Evolutionary conservation across 2,329 filamentous ascomycete genomes (phyloP), one percentile per base, ranked within the genome.

Genomic region (Colletotrichum higginsianum): DNA sequence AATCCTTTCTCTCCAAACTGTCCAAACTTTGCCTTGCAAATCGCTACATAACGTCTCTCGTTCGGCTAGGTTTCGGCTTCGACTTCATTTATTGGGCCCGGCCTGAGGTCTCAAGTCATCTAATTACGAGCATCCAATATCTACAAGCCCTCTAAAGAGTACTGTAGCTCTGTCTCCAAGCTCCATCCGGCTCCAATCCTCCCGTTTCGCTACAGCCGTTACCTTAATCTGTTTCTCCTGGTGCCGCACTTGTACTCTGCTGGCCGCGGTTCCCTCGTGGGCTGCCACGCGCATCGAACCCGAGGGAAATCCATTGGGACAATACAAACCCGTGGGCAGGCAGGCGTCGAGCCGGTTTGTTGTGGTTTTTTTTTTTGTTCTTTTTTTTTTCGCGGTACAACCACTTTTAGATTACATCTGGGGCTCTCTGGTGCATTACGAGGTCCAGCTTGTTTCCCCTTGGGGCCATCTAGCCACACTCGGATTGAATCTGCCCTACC

Each of bases 21-120:
- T 67, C 52, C 38, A 67, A n/a, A 63, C 52, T 55, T 26, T 64
- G 46, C 53, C 60, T 55, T 71, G 68, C 65, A 71, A 65, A 71
- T 71, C 68, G 65, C 65, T 71, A 65, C 68, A 71, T 64, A 71
- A 64, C 58, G 68, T 71, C 50, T 58, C 68, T 71, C 64, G 57
- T 62, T 67, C 58, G 68, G 52, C 65, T 65, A 65, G 52, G 44
- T 61, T 52, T 50, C 57, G 66, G 61, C 64, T 61, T 47, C 63
- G 58, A 49, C 53, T 40, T 30, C 49, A 63, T 53, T 49, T 62
- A 47, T 52, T 21, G 58, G 40, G 38, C 42, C 23, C 56, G 52
- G 46, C 46, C 30, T 21, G 46, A 61, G 35, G 60, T 50, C 21
- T 46, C 40, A 5, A 21, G 60, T 23, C n/a, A 44, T 23, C 8